Evolutionary conservation across 2,329 filamentous ascomycete species (phyloP).

Genomic region (Aspergillus vadensis): DNA sequence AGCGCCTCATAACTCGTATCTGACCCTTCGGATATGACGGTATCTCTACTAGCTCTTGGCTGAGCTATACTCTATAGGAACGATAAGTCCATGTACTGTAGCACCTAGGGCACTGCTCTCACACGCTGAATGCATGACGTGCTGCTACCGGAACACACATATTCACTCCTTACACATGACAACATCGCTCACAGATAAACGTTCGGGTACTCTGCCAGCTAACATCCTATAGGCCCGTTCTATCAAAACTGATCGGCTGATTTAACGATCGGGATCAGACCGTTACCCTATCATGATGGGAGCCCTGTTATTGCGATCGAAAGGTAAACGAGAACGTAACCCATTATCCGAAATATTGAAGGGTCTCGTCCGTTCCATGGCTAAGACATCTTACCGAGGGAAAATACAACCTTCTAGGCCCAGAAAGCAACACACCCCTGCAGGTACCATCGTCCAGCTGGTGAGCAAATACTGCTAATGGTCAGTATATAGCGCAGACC

Average conservation of each 20-base stretch:
- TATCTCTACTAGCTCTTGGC: too few species aligned
- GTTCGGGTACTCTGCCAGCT: neutral
- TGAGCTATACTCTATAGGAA: too few species aligned
- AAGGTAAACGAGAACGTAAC: neutral
- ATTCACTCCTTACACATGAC: too few species aligned
- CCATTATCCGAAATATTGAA: neutral
- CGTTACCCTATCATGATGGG: neutral
- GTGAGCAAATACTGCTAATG: neutral
- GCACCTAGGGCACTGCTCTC: neutral
- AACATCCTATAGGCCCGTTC: neutral
- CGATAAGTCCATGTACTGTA: neutral
- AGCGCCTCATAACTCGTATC: too few species aligned
- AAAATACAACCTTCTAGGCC: neutral
- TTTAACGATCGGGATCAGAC: neutral
- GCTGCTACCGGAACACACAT: neutral
- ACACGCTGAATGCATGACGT: neutral
- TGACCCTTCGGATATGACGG: too few species aligned
- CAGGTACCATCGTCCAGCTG: neutral
- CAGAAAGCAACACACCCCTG: neutral
- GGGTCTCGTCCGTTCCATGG: neutral
- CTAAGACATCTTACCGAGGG: neutral
- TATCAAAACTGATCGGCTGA: neutral
- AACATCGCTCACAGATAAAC: neutral
- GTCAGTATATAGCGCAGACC: neutral
- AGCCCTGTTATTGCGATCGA: neutral